phyloP scores from a whole-genome alignment of 257 asterid genomes.

The Eucommia ulmoides region DNA sequence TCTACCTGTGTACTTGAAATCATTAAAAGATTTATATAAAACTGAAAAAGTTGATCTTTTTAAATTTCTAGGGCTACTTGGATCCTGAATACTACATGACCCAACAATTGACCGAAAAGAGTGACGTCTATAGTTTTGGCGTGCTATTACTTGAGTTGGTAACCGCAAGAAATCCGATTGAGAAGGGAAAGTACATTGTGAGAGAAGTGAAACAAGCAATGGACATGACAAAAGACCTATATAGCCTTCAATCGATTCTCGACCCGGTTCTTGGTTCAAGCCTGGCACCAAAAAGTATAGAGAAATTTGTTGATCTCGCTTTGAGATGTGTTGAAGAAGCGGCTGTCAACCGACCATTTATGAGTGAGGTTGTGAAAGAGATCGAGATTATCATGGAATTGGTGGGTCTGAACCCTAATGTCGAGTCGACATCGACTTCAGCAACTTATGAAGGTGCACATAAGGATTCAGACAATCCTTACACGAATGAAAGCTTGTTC shows the following conservation, averaged over 20 bases:
- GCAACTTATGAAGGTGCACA: slow-evolving; percentile 27
- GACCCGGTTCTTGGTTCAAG: slow-evolving; percentile 38
- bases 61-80: slow-evolving; percentile 55
- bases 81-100: slow-evolving; percentile 95
- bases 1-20: too few relatives aligned
- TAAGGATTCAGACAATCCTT: slow-evolving; percentile 31
- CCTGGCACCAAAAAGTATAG: slow-evolving; percentile 28
- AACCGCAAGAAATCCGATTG: slow-evolving; percentile 60
- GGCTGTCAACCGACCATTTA: slow-evolving; percentile 54
- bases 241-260: slow-evolving; percentile 21
- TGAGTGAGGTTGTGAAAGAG: slow-evolving; percentile 74
- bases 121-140: slow-evolving; percentile 79
- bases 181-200: slow-evolving; percentile 71
- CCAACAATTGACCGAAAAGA: slow-evolving; percentile 67
- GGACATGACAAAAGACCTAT: slow-evolving; percentile 17
- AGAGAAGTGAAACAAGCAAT: slow-evolving; percentile 42
- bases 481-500: slow-evolving; percentile 29
- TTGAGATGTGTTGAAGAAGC: slow-evolving; percentile 64
- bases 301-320: slow-evolving; percentile 43
- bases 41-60: slow-evolving; percentile 2
- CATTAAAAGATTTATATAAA: not conserved
- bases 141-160: slow-evolving; percentile 61
- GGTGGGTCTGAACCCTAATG: slow-evolving; percentile 16
- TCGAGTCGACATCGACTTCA: slow-evolving; percentile 14
- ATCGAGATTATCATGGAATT: slow-evolving; percentile 54